Percentiles rank a stretch among this genome's conserved stretches.
Conservation (phyloP, 225 moss, liverwort and hornwort genomes). For the Rhytidiadelphus loreus region DNA sequence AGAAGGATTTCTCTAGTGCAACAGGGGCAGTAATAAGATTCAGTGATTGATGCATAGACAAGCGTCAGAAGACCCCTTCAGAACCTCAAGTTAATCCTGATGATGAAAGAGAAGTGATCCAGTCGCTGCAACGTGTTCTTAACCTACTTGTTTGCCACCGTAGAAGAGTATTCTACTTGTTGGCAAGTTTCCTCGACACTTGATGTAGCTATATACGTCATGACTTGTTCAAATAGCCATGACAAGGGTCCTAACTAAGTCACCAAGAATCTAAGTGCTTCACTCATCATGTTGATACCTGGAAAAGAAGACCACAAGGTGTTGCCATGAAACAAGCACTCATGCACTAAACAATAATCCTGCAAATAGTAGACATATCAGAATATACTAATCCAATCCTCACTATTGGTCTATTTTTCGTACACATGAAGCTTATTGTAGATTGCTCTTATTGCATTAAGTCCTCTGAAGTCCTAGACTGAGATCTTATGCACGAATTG, state of each 20-base stretch:
- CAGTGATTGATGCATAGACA: not conserved
- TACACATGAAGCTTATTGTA: not conserved
- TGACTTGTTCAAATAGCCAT: not conserved
- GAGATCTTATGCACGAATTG: slow-evolving; percentile 24
- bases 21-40: not conserved
- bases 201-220: not conserved
- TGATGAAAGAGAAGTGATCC: not conserved
- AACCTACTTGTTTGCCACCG: not conserved
- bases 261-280: not conserved
- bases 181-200: not conserved
- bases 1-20: not conserved
- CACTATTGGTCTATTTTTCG: not conserved
- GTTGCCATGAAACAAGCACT: not conserved
- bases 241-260: not conserved
- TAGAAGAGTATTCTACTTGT: not conserved
- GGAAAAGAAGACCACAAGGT: not conserved
- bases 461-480: not conserved
- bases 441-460: slow-evolving; percentile 8
- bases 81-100: not conserved
- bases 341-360: not conserved
- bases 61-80: not conserved
- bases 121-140: not conserved
- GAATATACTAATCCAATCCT: not conserved
- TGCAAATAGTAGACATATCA: not conserved
- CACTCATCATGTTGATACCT: not conserved